Evolutionary conservation across 495 filamentous ascomycete species (phyloP).

Genomic region (Lentithecium fluviatile): DNA sequence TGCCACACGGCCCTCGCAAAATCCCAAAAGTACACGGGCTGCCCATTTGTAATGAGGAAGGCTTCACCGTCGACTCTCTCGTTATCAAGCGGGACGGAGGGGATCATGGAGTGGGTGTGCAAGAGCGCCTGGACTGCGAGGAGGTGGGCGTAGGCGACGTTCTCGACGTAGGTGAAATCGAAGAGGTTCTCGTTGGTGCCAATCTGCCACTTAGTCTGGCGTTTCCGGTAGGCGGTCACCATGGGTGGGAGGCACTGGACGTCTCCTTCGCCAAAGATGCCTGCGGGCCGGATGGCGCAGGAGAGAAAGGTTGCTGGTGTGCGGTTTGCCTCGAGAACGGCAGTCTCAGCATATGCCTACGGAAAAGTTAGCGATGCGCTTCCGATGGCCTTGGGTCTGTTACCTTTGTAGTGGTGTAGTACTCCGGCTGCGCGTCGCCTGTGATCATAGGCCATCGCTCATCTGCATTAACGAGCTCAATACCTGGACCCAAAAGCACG

Average conservation of each 20-base stretch:
- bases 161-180: constrained; percentile 80
- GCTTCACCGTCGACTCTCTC: constrained; percentile 89
- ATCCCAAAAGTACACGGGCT: constrained; percentile 96
- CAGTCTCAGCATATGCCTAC: constrained; percentile 80
- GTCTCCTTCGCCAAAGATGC: constrained; percentile 86
- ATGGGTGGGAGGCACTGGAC: constrained; percentile 46
- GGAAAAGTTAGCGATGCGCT: constrained; percentile 4
- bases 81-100: constrained; percentile 62
- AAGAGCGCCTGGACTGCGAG: constrained; percentile 73
- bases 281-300: constrained; percentile 76
- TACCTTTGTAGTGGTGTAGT: constrained; percentile 66
- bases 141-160: constrained; percentile 73
- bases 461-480: constrained; percentile 83
- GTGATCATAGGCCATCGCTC: constrained; percentile 81
- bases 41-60: constrained; percentile 93
- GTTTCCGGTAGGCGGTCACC: constrained; percentile 61
- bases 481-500: constrained; percentile 73
- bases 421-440: constrained; percentile 71
- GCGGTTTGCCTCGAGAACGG: constrained; percentile 84
- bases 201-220: constrained; percentile 76
- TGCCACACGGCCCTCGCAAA: constrained; percentile 76
- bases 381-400: not conserved
- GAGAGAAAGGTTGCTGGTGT: constrained; percentile 64
- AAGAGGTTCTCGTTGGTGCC: constrained; percentile 86
- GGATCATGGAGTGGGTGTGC: constrained; percentile 50